Percentiles rank a stretch among this genome's conserved stretches.
phyloP scores from a whole-genome alignment of 345 rosid species.

The Hibiscus tridactylites region DNA sequence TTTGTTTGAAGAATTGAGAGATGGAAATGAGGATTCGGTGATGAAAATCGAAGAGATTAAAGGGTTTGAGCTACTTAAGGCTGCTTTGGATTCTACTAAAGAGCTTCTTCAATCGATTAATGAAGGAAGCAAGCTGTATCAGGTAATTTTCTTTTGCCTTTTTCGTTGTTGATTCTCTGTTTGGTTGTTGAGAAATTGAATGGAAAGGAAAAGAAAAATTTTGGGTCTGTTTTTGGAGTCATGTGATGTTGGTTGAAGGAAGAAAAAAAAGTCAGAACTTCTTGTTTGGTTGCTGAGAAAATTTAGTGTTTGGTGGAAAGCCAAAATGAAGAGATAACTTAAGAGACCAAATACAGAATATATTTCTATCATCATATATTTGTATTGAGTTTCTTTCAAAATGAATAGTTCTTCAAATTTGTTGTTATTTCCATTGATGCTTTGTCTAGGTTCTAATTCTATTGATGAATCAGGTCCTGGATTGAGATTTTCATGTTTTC shows the following conservation, averaged over 20 bases:
- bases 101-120: constrained; percentile 51
- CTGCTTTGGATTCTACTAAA: constrained; percentile 56
- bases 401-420: background rate
- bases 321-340: background rate
- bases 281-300: background rate
- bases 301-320: background rate
- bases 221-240: background rate
- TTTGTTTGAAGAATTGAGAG: constrained; percentile 82
- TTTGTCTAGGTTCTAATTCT: constrained; percentile 1
- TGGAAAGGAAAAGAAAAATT: background rate
- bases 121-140: constrained; percentile 76
- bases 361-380: background rate
- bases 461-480: background rate
- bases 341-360: background rate
- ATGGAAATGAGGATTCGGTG: constrained; percentile 24
- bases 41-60: constrained; percentile 27
- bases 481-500: background rate
- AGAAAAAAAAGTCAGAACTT: background rate
- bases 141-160: constrained; percentile 35
- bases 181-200: constrained; percentile 18
- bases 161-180: constrained; percentile 3
- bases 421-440: background rate
- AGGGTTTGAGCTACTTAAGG: constrained; percentile 44
- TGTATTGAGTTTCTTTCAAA: background rate
- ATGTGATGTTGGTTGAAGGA: background rate